Conservation (phyloP, 495 filamentous ascomycete genomes). For the Amorphotheca resinae region DNA sequence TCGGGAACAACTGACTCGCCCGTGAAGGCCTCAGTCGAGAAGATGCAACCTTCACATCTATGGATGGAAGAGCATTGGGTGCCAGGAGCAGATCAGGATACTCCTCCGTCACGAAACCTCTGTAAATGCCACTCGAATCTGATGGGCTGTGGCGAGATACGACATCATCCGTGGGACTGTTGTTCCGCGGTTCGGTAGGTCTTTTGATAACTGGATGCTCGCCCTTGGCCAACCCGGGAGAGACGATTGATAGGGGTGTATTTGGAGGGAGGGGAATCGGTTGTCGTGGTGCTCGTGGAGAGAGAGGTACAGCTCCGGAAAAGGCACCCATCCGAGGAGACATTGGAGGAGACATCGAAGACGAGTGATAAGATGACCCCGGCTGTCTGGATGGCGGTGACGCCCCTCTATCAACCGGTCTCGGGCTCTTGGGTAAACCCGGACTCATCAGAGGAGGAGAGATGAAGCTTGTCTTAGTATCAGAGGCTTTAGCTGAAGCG, state of each 20-base stretch:
- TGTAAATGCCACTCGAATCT: slow-evolving; percentile 34
- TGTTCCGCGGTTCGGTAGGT: no score
- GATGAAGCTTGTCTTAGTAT: slow-evolving; percentile 21
- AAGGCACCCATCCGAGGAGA: slow-evolving; percentile 46
- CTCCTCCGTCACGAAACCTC: slow-evolving; percentile 64
- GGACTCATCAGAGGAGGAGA: slow-evolving; percentile 61
- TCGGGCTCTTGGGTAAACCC: slow-evolving; percentile 77
- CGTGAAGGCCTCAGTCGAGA: slow-evolving; percentile 88
- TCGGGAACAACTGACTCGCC: slow-evolving; percentile 61
- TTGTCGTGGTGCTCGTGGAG: slow-evolving; percentile 56
- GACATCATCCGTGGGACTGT: no score
- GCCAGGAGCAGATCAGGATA: slow-evolving; percentile 73
- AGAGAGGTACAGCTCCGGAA: slow-evolving; percentile 46
- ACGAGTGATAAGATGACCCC: slow-evolving; percentile 26
- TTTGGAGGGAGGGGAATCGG: slow-evolving; percentile 53
- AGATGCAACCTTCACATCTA: slow-evolving; percentile 77
- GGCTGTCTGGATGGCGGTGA: slow-evolving; percentile 51
- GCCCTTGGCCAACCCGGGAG: slow-evolving; percentile 26
- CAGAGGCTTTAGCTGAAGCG: slow-evolving; percentile 11
- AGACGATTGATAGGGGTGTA: slow-evolving; percentile 45
- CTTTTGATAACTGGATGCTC: no score
- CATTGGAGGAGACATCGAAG: slow-evolving; percentile 48
- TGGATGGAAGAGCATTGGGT: slow-evolving; percentile 80
- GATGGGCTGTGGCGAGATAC: slow-evolving; percentile 7
- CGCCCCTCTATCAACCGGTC: slow-evolving; percentile 67